Evolutionary conservation across 805 yeast genomes (phyloP).

Genomic region (Nadsonia fulvescens): DNA sequence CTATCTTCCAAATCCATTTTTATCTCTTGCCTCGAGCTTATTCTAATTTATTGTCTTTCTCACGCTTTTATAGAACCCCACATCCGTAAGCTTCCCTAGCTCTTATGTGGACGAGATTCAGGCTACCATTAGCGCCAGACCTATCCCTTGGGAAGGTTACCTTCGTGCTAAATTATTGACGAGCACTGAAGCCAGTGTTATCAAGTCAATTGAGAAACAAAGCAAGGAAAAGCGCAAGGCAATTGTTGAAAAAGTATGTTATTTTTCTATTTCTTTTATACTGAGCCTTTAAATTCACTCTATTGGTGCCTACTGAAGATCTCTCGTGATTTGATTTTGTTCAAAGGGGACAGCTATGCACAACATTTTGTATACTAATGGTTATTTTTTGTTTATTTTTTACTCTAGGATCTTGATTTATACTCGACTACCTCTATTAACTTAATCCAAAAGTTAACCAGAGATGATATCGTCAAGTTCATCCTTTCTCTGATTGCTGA

Average conservation of each 20-base stretch:
- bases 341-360: too few species aligned
- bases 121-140: slow-evolving; percentile 52
- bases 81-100: too few species aligned
- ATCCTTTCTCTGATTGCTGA: slow-evolving; percentile 46
- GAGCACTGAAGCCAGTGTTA: slow-evolving; percentile 45
- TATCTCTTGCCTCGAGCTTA: too few species aligned
- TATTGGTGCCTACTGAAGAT: too few species aligned
- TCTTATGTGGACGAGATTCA: slow-evolving; percentile 19
- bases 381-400: too few species aligned
- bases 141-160: slow-evolving; percentile 86
- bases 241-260: slow-evolving; percentile 11
- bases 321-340: too few species aligned
- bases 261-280: background rate
- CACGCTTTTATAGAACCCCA: too few species aligned
- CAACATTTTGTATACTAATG: too few species aligned
- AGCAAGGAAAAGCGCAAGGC: slow-evolving; percentile 16
- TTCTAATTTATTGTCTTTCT: too few species aligned
- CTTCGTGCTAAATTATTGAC: slow-evolving; percentile 54
- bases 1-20: too few species aligned
- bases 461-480: slow-evolving; percentile 52
- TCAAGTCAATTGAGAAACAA: slow-evolving; percentile 35
- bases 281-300: too few species aligned
- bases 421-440: slow-evolving; percentile 39
- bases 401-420: slow-evolving; percentile 29
- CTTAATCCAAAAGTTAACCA: slow-evolving; percentile 32